Percentiles rank a stretch among this genome's conserved stretches.
Conservation (phyloP, 169 alveolate genomes). For the Plasmodium falciparum region DNA sequence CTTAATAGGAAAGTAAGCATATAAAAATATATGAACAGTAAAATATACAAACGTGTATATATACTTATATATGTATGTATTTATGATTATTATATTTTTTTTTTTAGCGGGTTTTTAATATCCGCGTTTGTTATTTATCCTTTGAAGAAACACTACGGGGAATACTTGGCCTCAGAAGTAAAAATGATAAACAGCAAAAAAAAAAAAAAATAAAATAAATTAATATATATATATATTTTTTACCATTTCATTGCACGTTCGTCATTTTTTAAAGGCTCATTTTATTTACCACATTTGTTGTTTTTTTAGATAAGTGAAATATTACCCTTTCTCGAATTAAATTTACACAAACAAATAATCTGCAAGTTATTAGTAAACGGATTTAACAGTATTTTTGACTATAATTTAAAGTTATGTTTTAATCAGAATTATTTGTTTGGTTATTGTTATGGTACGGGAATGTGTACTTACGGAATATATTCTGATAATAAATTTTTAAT, state of each 20-base stretch:
- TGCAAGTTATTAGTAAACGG: slow-evolving; percentile 74
- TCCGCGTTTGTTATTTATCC: slow-evolving; percentile 74
- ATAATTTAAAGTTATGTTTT: slow-evolving; percentile 58
- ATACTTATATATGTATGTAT: background rate
- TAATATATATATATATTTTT: background rate
- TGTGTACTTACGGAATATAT: slow-evolving; percentile 53
- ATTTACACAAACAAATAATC: slow-evolving; percentile 75
- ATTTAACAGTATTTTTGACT: slow-evolving; percentile 65
- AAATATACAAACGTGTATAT: no score
- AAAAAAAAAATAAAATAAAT: background rate
- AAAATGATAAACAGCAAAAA: background rate
- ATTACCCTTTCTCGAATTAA: slow-evolving; percentile 74
- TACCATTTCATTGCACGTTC: background rate
- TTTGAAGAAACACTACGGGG: slow-evolving; percentile 66
- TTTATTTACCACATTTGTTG: background rate
- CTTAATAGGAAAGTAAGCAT: slow-evolving; percentile 65
- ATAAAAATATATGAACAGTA: no score
- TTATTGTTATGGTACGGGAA: slow-evolving; percentile 66
- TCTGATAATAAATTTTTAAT: slow-evolving; percentile 65
- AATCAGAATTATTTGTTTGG: slow-evolving; percentile 63
- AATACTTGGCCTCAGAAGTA: slow-evolving; percentile 68
- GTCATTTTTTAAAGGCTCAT: background rate
- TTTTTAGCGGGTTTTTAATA: slow-evolving; percentile 70
- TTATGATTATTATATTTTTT: background rate
- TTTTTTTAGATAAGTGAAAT: slow-evolving; percentile 54